Evolutionary conservation across 1,139 yeast species (phyloP), one percentile per base, ranked within the genome.

Genomic region (Groenewaldozyma sp.): DNA sequence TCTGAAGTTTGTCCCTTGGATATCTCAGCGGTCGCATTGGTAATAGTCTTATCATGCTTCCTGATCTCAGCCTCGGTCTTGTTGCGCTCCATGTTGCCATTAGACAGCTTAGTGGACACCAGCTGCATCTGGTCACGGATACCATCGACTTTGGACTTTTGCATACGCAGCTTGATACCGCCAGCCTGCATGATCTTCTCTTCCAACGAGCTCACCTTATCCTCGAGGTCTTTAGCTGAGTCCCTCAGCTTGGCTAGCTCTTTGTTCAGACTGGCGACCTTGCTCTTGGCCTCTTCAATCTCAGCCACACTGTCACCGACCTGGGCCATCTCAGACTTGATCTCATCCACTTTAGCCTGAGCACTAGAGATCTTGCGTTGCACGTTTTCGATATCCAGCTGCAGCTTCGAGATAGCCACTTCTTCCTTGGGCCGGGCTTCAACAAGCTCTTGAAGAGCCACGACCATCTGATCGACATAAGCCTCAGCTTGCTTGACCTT

Each of bases 151-250:
- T 78, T 82, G 1, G 93, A 74, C 49, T 78, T 82, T 53, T 87
- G 95, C 46, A 82, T 61, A 42, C 88, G 77, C 48, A 91, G 68
- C 47, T 79, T 79, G 10, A 83, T 80, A 48, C 99, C 99, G 40
- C 99, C 98, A 39, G 87, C 82, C 44, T 82, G 81, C 83, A 88
- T 76, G 28, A 93, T 84, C 54, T 79, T 71, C 42, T 79, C 84
- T 51, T 86, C 88, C 5, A 87, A 62, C 0, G 53, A 67, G 11
- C 70, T 67, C 34, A 88, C 82, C 42, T 72, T 69, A 6, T 61
- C 54, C 46, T 82, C 88, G 19, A 79, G 62, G 17, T 72, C 78
- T 28, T 65, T 60, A 54, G 87, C 76, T 51, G 76, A 75, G 1
- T 65, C 62, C 49, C 73, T 70, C 17, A 86, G 59, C 7, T 63